Conservation (phyloP, 1,284 basidiomycete genomes). For the Peniophora sp. region DNA sequence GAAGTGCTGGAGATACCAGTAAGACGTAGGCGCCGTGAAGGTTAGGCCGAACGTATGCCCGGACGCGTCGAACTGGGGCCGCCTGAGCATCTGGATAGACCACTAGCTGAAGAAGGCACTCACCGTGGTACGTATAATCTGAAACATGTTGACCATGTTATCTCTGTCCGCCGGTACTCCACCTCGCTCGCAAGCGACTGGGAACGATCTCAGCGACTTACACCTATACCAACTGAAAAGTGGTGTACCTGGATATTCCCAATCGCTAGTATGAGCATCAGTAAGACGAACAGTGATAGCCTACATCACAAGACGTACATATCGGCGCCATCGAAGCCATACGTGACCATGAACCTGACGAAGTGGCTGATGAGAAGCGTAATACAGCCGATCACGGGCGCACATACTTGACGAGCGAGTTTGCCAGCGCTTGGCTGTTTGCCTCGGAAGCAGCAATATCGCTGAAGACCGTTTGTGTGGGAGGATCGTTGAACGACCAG, state of each 20-base stretch:
- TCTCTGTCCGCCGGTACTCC: constrained; percentile 9
- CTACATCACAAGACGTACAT: too few species aligned
- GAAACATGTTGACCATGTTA: constrained; percentile 7
- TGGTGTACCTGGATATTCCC: constrained; percentile 10
- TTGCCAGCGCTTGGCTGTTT: constrained; percentile 4
- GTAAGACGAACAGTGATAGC: too few species aligned
- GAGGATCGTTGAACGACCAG: constrained; percentile 13
- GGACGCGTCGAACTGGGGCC: too few species aligned
- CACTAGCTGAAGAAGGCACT: constrained; percentile 3
- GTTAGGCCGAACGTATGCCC: constrained; percentile 1
- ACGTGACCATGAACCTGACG: background rate
- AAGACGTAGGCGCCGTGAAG: constrained; percentile 10
- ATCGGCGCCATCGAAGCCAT: constrained; percentile 6
- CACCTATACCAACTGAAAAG: background rate
- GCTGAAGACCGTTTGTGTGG: constrained; percentile 11
- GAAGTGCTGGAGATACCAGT: constrained; percentile 23
- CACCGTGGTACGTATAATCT: background rate
- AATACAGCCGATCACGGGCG: too few species aligned
- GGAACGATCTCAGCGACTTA: too few species aligned
- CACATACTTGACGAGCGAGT: background rate
- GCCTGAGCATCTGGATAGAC: too few species aligned
- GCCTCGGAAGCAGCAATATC: constrained; percentile 5
- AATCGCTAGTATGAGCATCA: constrained; percentile 1
- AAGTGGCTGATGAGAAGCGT: too few species aligned
- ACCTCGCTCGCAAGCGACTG: constrained; percentile 4